Evolutionary conservation across 495 filamentous ascomycete species (phyloP).

Genomic region (Xylaria venustula): DNA sequence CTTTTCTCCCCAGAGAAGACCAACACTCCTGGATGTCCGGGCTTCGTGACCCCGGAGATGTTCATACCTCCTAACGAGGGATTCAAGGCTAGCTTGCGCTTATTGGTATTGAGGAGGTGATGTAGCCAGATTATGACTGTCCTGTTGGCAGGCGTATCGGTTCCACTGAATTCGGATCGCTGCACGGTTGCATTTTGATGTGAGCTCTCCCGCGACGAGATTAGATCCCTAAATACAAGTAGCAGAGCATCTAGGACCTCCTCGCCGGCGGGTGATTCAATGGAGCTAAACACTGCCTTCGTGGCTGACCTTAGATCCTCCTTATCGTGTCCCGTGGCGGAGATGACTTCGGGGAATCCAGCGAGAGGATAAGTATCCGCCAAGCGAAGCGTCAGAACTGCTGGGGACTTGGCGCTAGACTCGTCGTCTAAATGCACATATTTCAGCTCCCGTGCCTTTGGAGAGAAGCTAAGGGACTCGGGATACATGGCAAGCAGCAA

Average conservation of each 20-base stretch:
- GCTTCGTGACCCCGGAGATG: conserved; percentile 12
- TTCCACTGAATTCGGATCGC: neutral
- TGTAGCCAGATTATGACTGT: conserved; percentile 17
- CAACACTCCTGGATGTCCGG: conserved; percentile 15
- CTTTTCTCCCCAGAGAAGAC: conserved; percentile 10
- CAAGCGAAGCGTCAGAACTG: conserved; percentile 6
- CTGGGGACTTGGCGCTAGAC: neutral
- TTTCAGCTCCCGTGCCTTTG: conserved; percentile 12
- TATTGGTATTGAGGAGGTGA: conserved; percentile 18
- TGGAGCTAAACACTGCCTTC: neutral
- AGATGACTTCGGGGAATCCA: conserved; percentile 13
- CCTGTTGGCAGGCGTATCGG: neutral
- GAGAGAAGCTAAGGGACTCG: conserved; percentile 11
- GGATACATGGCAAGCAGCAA: conserved; percentile 15
- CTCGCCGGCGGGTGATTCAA: neutral
- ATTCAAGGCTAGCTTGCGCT: conserved; percentile 16
- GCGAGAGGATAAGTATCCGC: conserved; percentile 10
- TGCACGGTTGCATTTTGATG: neutral
- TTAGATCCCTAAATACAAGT: conserved; percentile 7
- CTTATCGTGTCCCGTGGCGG: conserved; percentile 4
- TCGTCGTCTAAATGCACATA: neutral
- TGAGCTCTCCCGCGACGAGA: neutral
- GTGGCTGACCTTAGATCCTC: conserved; percentile 15
- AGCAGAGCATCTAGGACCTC: conserved; percentile 13
- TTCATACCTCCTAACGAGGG: neutral